Evolutionary conservation across 306 rosid genomes (phyloP).

Genomic region (Vigna hirtella): DNA sequence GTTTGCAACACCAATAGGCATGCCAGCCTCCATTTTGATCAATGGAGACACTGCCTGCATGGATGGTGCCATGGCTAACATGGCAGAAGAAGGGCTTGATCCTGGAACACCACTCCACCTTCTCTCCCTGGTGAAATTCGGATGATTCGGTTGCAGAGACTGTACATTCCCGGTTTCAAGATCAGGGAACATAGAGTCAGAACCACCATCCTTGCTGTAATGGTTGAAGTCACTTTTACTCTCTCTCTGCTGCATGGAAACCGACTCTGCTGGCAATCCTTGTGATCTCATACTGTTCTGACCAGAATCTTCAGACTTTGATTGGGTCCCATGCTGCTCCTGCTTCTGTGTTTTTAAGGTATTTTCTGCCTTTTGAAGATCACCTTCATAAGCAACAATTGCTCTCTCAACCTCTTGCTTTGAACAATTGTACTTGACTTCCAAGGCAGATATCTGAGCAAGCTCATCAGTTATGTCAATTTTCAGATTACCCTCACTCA

Average conservation of each 20-base stretch:
- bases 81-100: slow-evolving; percentile 57
- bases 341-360: slow-evolving; percentile 64
- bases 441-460: slow-evolving; percentile 62
- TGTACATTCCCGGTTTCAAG: slow-evolving; percentile 51
- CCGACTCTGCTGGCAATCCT: slow-evolving; percentile 47
- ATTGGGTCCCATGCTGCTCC: slow-evolving; percentile 51
- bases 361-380: slow-evolving; percentile 71
- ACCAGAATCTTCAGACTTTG: slow-evolving; percentile 65
- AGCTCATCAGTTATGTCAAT: slow-evolving; percentile 85
- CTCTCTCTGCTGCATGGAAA: slow-evolving; percentile 63
- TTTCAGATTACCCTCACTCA: slow-evolving; percentile 61
- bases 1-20: slow-evolving; percentile 48
- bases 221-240: slow-evolving; percentile 68
- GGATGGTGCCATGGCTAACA: slow-evolving; percentile 57
- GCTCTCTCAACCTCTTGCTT: slow-evolving; percentile 88
- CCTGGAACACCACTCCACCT: slow-evolving; percentile 65
- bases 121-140: slow-evolving; percentile 58
- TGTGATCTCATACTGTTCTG: slow-evolving; percentile 55
- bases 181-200: slow-evolving; percentile 57
- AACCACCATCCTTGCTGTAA: slow-evolving; percentile 53
- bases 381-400: slow-evolving; percentile 82
- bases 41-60: slow-evolving; percentile 56
- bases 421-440: slow-evolving; percentile 63
- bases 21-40: slow-evolving; percentile 51
- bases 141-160: slow-evolving; percentile 54